Percentiles rank a stretch among this genome's conserved stretches.
These are phyloP conservation scores for Aciculoconidium aculeatum DNA, from an alignment of 805 yeast genomes.

Conservation along the genomic window DNA sequence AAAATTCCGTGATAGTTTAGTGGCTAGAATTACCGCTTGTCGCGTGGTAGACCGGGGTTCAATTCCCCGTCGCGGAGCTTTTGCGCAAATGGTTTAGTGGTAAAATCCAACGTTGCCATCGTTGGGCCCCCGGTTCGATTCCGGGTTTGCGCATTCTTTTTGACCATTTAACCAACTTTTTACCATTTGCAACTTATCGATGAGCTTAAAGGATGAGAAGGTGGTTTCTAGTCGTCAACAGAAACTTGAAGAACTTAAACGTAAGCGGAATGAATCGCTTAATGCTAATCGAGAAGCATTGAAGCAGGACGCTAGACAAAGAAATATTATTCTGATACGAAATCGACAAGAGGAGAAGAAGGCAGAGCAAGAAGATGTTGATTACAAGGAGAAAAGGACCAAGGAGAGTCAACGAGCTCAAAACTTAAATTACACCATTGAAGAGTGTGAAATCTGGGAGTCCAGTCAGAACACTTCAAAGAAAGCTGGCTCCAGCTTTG, in stretches of 20 bases:
- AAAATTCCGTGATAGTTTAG: conserved; percentile 7
- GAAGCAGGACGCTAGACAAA: conserved; percentile 11
- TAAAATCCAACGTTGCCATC: conserved; percentile 10
- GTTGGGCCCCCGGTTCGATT: conserved; percentile 11
- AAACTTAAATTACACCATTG: conserved; percentile 37
- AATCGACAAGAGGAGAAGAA: conserved; percentile 14
- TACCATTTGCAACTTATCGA: too few species aligned
- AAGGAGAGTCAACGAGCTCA: conserved; percentile 6
- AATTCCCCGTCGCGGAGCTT: conserved; percentile 8
- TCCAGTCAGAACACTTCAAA: conserved; percentile 21
- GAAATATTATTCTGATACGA: conserved; percentile 10
- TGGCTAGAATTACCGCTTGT: conserved; percentile 9
- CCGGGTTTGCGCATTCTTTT: conserved; percentile 10
- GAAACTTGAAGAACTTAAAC: conserved; percentile 12
- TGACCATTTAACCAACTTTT: conserved; percentile 1
- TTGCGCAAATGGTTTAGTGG: conserved; percentile 9
- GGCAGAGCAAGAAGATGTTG: conserved; percentile 36
- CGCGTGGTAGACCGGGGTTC: conserved; percentile 8
- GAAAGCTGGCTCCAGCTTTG: conserved; percentile 43
- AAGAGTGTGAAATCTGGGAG: conserved; percentile 63
- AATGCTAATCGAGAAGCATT: conserved; percentile 15
- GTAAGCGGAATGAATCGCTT: conserved; percentile 12
- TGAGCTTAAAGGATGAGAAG: too few species aligned
- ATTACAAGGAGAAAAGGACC: conserved; percentile 10
- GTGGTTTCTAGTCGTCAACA: too few species aligned